These are phyloP conservation scores for Citrus mangshanensis DNA, from an alignment of 345 rosid species.

Conservation along the genomic window DNA sequence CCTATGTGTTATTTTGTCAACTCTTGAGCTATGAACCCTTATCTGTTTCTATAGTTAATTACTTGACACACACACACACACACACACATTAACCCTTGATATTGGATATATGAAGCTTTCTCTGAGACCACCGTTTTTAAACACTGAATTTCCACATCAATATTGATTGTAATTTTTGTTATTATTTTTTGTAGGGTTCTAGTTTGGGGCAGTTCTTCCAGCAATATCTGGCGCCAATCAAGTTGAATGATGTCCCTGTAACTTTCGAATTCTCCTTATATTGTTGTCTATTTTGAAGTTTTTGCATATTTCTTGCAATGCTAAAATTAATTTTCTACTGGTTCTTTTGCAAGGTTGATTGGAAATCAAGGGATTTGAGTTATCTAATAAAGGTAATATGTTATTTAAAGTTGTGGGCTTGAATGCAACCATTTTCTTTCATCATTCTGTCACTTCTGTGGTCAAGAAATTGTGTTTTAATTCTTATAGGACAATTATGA, in stretches of 20 bases:
- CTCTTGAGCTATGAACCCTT: neutral
- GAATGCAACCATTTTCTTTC: neutral
- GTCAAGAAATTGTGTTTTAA: slow-evolving; percentile 14
- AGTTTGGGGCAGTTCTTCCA: slow-evolving; percentile 92
- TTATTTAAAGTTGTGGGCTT: slow-evolving; percentile 1
- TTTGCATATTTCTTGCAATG: slow-evolving; percentile 10
- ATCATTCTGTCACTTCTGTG: neutral
- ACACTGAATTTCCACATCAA: neutral
- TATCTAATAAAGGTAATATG: slow-evolving; percentile 76
- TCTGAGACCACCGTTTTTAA: neutral
- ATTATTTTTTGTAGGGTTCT: slow-evolving; percentile 64
- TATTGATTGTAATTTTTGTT: neutral
- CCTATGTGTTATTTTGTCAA: neutral
- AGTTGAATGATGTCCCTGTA: slow-evolving; percentile 86
- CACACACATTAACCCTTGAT: neutral
- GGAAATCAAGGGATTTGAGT: slow-evolving; percentile 86
- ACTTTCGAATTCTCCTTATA: slow-evolving; percentile 3
- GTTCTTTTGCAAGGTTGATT: slow-evolving; percentile 59
- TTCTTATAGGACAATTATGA: slow-evolving; percentile 63
- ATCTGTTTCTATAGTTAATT: neutral
- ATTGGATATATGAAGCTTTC: neutral
- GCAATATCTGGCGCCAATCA: slow-evolving; percentile 87
- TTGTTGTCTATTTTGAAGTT: slow-evolving; percentile 1
- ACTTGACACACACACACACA: neutral
- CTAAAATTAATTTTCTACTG: slow-evolving; percentile 10